phyloP scores from a whole-genome alignment of 371 early-diverging fungal genomes.

The Chytridium lagenaria region DNA sequence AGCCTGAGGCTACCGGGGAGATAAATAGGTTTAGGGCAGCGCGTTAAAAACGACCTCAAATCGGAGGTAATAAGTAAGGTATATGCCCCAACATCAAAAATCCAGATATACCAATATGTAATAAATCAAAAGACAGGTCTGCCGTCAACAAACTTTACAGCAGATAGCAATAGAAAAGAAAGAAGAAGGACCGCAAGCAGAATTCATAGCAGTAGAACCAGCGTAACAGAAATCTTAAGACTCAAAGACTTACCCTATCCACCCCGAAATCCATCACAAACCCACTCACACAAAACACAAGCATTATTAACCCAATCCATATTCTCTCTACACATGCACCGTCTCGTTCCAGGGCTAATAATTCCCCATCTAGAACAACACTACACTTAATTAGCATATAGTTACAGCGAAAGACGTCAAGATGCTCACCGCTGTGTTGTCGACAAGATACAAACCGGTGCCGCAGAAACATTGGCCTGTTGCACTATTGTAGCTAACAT shows the following conservation, averaged over 20 bases:
- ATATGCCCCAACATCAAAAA: no score
- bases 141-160: no score
- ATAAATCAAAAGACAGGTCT: no score
- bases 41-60: no score
- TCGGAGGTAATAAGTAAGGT: no score
- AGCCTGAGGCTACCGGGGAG: no score
- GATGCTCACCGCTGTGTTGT: background rate
- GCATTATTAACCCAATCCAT: background rate
- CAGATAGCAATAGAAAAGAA: no score
- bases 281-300: background rate
- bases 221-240: background rate
- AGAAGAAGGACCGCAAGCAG: no score
- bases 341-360: background rate
- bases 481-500: background rate
- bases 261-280: background rate
- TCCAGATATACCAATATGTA: no score
- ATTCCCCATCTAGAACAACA: background rate
- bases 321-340: background rate
- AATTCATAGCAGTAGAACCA: background rate
- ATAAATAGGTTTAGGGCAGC: no score
- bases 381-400: background rate
- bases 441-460: background rate
- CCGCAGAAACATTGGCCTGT: background rate
- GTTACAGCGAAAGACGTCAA: background rate
- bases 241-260: background rate